Evolutionary conservation across 495 filamentous ascomycete genomes (phyloP).

Genomic region (Neurospora sp.): DNA sequence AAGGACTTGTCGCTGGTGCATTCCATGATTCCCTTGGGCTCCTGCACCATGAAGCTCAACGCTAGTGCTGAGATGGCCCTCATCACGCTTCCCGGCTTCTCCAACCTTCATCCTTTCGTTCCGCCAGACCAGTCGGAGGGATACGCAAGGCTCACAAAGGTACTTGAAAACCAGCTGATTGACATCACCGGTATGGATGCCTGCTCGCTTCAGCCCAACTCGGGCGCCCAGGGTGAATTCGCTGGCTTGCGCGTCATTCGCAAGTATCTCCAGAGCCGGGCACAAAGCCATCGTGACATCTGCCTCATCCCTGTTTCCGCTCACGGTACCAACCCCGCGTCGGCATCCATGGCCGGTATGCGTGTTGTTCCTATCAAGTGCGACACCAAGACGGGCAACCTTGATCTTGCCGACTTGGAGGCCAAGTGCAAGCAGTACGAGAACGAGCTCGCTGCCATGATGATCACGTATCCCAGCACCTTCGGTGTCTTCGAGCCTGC

Average conservation of each 20-base stretch:
- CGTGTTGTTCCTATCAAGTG: conserved; percentile 91
- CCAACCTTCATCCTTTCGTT: conserved; percentile 77
- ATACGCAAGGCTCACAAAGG: conserved; percentile 58
- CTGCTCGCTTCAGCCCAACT: conserved; percentile 91
- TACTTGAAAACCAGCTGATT: conserved; percentile 66
- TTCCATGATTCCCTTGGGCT: conserved; percentile 99
- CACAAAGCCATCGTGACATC: conserved; percentile 66
- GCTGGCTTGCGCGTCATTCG: conserved; percentile 88
- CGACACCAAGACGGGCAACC: conserved; percentile 75
- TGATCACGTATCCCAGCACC: conserved; percentile 97
- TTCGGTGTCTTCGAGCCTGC: conserved; percentile 93
- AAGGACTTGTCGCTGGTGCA: conserved; percentile 93
- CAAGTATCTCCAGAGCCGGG: conserved; percentile 64
- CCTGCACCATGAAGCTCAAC: conserved; percentile 99
- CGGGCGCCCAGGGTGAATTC: conserved; percentile 95
- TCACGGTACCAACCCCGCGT: conserved; percentile 95
- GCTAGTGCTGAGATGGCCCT: conserved; percentile 83
- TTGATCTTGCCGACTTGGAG: conserved; percentile 79
- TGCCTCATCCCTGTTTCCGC: conserved; percentile 96
- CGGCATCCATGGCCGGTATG: conserved; percentile 97
- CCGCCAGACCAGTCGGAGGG: conserved; percentile 54
- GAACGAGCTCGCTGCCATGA: conserved; percentile 83
- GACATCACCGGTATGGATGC: conserved; percentile 86
- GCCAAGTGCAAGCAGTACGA: conserved; percentile 81
- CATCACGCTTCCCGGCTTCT: conserved; percentile 75